Evolutionary conservation across 305 asterid species (phyloP).

Genomic region (Caryopteris hybrid): DNA sequence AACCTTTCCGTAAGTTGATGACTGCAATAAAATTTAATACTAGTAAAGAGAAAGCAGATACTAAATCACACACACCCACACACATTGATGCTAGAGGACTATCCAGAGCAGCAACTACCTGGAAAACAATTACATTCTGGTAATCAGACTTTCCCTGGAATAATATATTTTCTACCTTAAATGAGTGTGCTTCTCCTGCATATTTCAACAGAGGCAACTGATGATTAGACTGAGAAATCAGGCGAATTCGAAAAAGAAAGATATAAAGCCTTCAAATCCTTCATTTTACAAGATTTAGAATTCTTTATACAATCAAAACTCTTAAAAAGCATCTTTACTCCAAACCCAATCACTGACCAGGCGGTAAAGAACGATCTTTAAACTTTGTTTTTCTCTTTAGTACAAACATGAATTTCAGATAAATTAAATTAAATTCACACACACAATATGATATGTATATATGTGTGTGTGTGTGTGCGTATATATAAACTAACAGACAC

Average conservation of each 20-base stretch:
- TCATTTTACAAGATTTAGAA: not conserved
- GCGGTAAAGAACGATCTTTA: not conserved
- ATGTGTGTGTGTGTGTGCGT: not conserved
- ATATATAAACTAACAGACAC: not conserved
- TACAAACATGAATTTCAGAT: not conserved
- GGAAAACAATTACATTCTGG: constrained; percentile 81
- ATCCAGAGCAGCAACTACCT: constrained; percentile 38
- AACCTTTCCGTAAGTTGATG: constrained; percentile 78
- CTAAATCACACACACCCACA: too few species aligned
- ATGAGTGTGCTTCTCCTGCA: constrained; percentile 93
- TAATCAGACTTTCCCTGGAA: constrained; percentile 80
- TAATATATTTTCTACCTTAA: constrained; percentile 73
- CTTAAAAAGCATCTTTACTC: not conserved
- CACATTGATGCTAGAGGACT: not conserved
- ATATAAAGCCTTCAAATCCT: not conserved
- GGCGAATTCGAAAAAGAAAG: not conserved
- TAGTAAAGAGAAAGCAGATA: not conserved
- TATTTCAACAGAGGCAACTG: constrained; percentile 1
- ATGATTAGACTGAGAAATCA: not conserved
- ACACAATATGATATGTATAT: not conserved
- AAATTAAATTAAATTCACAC: not conserved
- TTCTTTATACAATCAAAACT: not conserved
- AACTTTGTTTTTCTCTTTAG: not conserved
- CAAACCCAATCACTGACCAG: not conserved
- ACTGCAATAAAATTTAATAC: constrained; percentile 43